phyloP scores from a whole-genome alignment of 495 filamentous ascomycete genomes.

The Xylaria nigripes region DNA sequence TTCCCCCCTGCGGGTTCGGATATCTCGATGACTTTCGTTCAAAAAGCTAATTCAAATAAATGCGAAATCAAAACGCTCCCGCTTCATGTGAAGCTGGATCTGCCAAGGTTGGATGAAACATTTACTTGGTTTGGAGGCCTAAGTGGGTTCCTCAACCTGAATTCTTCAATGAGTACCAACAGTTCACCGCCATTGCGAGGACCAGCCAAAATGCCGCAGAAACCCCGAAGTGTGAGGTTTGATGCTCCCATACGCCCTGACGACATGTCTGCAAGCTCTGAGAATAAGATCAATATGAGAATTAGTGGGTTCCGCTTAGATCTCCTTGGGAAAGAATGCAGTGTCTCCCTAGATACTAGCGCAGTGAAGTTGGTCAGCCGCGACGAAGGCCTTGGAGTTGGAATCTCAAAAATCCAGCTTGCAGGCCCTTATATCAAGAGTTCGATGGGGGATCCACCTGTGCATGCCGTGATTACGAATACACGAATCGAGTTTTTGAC shows the following conservation, averaged over 20 bases:
- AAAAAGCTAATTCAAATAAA: slow-evolving; percentile 43
- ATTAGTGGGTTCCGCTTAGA: slow-evolving; percentile 68
- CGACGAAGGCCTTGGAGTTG: slow-evolving; percentile 57
- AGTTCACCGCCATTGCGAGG: slow-evolving; percentile 43
- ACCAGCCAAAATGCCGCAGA: slow-evolving; percentile 30
- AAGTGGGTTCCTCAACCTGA: slow-evolving; percentile 82
- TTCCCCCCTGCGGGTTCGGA: slow-evolving; percentile 53
- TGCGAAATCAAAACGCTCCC: slow-evolving; percentile 76
- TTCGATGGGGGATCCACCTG: slow-evolving; percentile 41
- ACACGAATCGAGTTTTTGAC: slow-evolving; percentile 67
- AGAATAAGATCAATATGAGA: slow-evolving; percentile 64
- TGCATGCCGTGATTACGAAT: slow-evolving; percentile 46
- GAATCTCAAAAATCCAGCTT: slow-evolving; percentile 66
- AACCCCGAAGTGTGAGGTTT: slow-evolving; percentile 64
- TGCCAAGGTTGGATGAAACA: slow-evolving; percentile 76
- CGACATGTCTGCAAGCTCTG: slow-evolving; percentile 36
- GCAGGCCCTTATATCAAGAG: slow-evolving; percentile 56
- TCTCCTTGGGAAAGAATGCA: slow-evolving; percentile 68
- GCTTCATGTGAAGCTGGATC: slow-evolving; percentile 65
- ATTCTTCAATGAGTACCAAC: slow-evolving; percentile 72
- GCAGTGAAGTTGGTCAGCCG: slow-evolving; percentile 72
- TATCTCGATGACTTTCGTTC: slow-evolving; percentile 52
- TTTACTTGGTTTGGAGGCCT: slow-evolving; percentile 85
- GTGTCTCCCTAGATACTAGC: slow-evolving; percentile 62
- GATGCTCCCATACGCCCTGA: slow-evolving; percentile 46